Evolutionary conservation across 495 filamentous ascomycete species (phyloP), one percentile per base, ranked within the genome.

Genomic region (Amniculicola lignicola): DNA sequence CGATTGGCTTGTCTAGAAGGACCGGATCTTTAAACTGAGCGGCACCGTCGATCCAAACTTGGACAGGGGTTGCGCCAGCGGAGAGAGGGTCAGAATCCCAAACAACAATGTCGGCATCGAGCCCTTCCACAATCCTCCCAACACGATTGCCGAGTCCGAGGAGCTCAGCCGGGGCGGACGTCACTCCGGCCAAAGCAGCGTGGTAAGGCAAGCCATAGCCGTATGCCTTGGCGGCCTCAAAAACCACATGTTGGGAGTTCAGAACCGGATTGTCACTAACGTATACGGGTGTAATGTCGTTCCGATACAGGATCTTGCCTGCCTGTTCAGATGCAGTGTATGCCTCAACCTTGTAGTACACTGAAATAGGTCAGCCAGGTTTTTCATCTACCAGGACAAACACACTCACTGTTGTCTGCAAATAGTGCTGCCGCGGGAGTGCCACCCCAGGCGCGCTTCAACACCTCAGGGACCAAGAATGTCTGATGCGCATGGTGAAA

Each of bases 401-500:
- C 10, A 31, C 5, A 48, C 44, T 33, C 35, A 48, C 44, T 82
- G 60, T 79, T 78, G 52, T 84, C 81, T 9, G 82, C 76, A 57
- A 86, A 86, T 5, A 68, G 41, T 7, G 65, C 65, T 12, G 56
- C 62, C 0, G 65, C 65, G 9, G 65, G 65, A 0, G 62, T 54
- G 1, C 45, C 63, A 25, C 64, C 64, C 25, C 56, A 68, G 5
- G 63, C 48, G 16, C 65, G 39, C 65, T 78, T 79, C 36, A 81
- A 64, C 39, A 79, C 63, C 45, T 86, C 82, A 0, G 82, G 81
- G 2, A 84, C 76, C 22, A 83, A 59, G 66, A 71, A 84, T 0
- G 82, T 81, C 52, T 79, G 73, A 46, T 83, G 77, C 9, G 82
- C 82, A 60, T 86, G 82, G 64, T 86, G 82, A 62, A 86, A 85